Evolutionary conservation across 208 protist genomes (phyloP), one percentile per base, ranked within the genome.

Genomic region (Leishmania aethiopica): DNA sequence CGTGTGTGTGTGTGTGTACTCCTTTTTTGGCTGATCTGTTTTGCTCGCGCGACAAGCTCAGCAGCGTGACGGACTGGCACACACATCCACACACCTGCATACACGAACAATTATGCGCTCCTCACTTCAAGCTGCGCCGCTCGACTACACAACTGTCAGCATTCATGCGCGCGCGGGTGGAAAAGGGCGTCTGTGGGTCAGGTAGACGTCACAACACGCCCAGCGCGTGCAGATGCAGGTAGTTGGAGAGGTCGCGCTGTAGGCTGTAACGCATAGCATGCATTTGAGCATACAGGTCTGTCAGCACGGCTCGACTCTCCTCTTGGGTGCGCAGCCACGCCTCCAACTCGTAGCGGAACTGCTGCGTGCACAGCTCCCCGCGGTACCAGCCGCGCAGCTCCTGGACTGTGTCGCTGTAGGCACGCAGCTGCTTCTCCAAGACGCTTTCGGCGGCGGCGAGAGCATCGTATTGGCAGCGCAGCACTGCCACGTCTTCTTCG

Each of bases 241-340:
- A 95, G 57, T 95, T 90, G 40, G 82, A 84, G 62, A 95, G 80
- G 35, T 95, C 90, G 8, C 92, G 72, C 83, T 94, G 86, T 67
- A 95, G 79, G 25, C 74, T 37, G 62, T 92, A 95, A 10, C 88
- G 78, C 13, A 67, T 67, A 42, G 62, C 72, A 60, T 93, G 84
- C 19, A 94, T 37, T 53, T 79, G 32, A 19, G 79, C 78, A 28
- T 86, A 69, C 57, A 89, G 55, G 6, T 80, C 37, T 37, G 64
- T 57, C 28, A 89, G 59, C 15, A 2, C 53, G 2, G 49, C 35
- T 32, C 78, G 77, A 22, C 47, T 66, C 73, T 88, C 80, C 57
- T 88, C 84, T 79, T 84, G 80, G 17, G 57, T 67, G 37, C 64
- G 78, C 73, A 86, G 49, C 83, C 83, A 86, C 47, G 22, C 51